A percentile compares a stretch with the other conserved stretches of the same genome.
Evolutionary conservation across 208 protist species (phyloP).

Genomic region (Trypanosoma platydactyli): DNA sequence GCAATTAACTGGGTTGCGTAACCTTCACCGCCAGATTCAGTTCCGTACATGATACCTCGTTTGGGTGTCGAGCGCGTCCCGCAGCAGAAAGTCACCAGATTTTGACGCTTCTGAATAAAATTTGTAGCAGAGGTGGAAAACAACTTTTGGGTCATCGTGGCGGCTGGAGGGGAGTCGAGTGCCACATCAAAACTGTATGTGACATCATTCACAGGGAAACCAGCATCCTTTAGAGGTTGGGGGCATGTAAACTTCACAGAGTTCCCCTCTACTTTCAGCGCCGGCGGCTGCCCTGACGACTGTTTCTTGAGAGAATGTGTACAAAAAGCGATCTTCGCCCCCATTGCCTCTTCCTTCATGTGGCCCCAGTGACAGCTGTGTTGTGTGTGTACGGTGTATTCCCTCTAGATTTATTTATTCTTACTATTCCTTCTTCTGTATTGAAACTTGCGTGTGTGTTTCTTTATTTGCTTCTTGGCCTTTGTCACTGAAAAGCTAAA

Average conservation of each 20-base stretch:
- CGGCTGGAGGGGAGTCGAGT: slow-evolving; percentile 44
- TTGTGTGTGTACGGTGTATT: too few relatives aligned
- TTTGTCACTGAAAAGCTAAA: too few relatives aligned
- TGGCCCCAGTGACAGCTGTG: too few relatives aligned
- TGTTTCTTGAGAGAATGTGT: slow-evolving; percentile 51
- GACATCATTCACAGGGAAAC: slow-evolving; percentile 72
- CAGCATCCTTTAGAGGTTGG: slow-evolving; percentile 47
- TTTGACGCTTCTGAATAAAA: slow-evolving; percentile 68
- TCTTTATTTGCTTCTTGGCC: too few relatives aligned
- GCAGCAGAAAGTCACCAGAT: slow-evolving; percentile 83
- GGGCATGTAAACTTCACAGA: slow-evolving; percentile 62
- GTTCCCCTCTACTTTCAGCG: slow-evolving; percentile 47
- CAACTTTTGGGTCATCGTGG: slow-evolving; percentile 31
- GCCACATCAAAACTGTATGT: slow-evolving; percentile 66
- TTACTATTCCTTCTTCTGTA: too few relatives aligned
- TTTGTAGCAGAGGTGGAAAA: slow-evolving; percentile 45
- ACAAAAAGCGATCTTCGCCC: slow-evolving; percentile 74
- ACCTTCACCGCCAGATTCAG: slow-evolving; percentile 41
- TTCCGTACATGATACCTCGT: slow-evolving; percentile 82
- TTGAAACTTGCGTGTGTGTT: too few relatives aligned
- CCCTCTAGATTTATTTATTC: too few relatives aligned
- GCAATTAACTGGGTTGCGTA: slow-evolving; percentile 72
- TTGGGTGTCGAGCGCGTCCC: slow-evolving; percentile 84
- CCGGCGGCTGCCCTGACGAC: slow-evolving; percentile 33
- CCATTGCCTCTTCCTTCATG: slow-evolving; percentile 34